phyloP scores from a whole-genome alignment of 805 yeast species.

The Wickerhamiella hasegawae region DNA sequence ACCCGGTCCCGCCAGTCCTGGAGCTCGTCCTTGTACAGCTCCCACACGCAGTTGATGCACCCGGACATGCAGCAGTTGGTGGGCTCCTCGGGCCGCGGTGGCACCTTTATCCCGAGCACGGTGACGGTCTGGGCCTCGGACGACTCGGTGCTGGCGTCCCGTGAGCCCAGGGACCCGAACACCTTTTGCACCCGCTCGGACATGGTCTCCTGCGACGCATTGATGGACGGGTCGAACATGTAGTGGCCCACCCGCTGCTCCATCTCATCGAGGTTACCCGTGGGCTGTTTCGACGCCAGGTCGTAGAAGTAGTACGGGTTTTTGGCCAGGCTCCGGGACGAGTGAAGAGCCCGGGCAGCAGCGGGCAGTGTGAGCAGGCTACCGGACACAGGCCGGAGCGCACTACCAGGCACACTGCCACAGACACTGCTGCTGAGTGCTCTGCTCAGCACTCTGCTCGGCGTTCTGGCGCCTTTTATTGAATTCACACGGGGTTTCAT shows the following conservation, averaged over 20 bases:
- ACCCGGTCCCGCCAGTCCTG: slow-evolving; percentile 69
- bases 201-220: slow-evolving; percentile 10
- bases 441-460: too few species aligned
- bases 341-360: too few species aligned
- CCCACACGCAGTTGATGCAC: slow-evolving; percentile 96
- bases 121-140: slow-evolving; percentile 21
- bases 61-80: slow-evolving; percentile 98
- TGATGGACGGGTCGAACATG: slow-evolving; percentile 12
- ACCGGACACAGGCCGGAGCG: too few species aligned
- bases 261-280: neutral
- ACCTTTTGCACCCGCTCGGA: slow-evolving; percentile 15
- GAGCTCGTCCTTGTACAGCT: slow-evolving; percentile 71
- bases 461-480: too few species aligned
- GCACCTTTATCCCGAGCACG: slow-evolving; percentile 59
- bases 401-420: too few species aligned
- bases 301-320: slow-evolving; percentile 13
- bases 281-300: slow-evolving; percentile 5
- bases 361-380: too few species aligned
- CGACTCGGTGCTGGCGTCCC: slow-evolving; percentile 18
- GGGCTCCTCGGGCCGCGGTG: slow-evolving; percentile 75
- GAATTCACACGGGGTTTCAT: too few species aligned
- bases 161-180: slow-evolving; percentile 22
- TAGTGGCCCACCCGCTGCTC: slow-evolving; percentile 2
- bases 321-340: too few species aligned
- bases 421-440: too few species aligned